These are phyloP conservation scores for Aspergillus neoniger DNA, from an alignment of 2,329 filamentous ascomycete genomes.

Conservation along the genomic window DNA sequence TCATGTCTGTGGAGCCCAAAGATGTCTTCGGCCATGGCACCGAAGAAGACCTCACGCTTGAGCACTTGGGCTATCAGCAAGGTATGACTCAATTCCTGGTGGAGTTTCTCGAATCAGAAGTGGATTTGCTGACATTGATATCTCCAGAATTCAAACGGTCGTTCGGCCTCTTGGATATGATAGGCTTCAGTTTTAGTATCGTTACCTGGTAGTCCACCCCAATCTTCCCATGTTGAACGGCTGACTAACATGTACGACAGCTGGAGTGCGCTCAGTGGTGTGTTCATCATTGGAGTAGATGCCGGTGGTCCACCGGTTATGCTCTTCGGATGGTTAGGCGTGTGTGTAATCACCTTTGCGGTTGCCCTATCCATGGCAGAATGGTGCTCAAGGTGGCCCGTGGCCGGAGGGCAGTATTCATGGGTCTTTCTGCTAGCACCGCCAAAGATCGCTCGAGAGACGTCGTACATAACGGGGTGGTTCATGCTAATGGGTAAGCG, in stretches of 20 bases:
- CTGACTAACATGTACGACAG: constrained; percentile 19
- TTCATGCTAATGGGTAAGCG: constrained; percentile 42
- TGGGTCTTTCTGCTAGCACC: constrained; percentile 59
- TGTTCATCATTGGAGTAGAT: constrained; percentile 55
- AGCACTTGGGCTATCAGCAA: constrained; percentile 36
- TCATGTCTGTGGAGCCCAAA: constrained; percentile 7
- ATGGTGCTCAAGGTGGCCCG: constrained; percentile 56
- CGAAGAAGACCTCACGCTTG: constrained; percentile 31
- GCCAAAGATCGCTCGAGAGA: constrained; percentile 40
- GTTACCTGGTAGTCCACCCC: constrained; percentile 49
- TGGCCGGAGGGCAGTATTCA: constrained; percentile 57
- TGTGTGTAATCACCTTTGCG: constrained; percentile 50
- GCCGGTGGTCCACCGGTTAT: constrained; percentile 59
- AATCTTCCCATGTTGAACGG: not conserved
- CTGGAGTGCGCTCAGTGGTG: constrained; percentile 57
- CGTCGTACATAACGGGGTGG: constrained; percentile 48
- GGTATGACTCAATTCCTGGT: constrained; percentile 10
- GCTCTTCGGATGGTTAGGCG: constrained; percentile 58
- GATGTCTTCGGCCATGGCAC: constrained; percentile 13
- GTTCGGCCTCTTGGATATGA: constrained; percentile 57
- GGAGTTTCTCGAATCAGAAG: not conserved
- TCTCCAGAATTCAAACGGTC: constrained; percentile 54
- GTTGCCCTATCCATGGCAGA: constrained; percentile 60
- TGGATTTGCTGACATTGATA: not conserved
- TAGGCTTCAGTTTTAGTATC: constrained; percentile 59